Percentiles rank a stretch among this genome's conserved stretches.
Conservation (phyloP, 768 basidiomycete species). For the Scleroderma citrinum region DNA sequence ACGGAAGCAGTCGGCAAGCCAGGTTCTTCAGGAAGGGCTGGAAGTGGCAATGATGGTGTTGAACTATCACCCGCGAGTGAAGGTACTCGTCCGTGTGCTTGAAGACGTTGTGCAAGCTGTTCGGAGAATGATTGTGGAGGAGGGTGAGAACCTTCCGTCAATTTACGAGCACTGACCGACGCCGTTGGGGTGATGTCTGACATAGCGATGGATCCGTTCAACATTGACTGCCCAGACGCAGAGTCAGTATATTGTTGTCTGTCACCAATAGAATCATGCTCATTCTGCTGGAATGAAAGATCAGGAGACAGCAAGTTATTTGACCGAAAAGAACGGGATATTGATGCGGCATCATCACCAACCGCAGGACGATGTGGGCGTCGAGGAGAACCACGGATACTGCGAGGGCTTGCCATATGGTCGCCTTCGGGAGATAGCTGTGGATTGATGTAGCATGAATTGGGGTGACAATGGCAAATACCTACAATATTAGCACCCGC, state of each 20-base stretch:
- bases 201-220: constrained; percentile 18
- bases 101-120: constrained; percentile 54
- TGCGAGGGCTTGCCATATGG: constrained; percentile 59
- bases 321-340: constrained; percentile 34
- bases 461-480: constrained; percentile 6
- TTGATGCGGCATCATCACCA: constrained; percentile 36
- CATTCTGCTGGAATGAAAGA: constrained; percentile 37
- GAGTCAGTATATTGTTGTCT: constrained; percentile 50
- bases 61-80: constrained; percentile 35
- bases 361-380: constrained; percentile 35
- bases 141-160: constrained; percentile 31
- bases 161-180: constrained; percentile 45
- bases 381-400: constrained; percentile 63
- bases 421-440: constrained; percentile 61
- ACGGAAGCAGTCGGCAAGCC: constrained; percentile 21
- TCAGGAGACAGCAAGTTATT: constrained; percentile 41
- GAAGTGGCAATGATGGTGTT: constrained; percentile 24
- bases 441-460: constrained; percentile 10
- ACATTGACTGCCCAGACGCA: constrained; percentile 49
- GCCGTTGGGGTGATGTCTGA: constrained; percentile 55
- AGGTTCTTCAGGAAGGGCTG: constrained; percentile 38
- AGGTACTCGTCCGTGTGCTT: constrained; percentile 40
- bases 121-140: constrained; percentile 52
- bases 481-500: constrained; percentile 68
- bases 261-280: constrained; percentile 40